Evolutionary conservation across 345 rosid genomes (phyloP).

Genomic region (Syzygium grande): DNA sequence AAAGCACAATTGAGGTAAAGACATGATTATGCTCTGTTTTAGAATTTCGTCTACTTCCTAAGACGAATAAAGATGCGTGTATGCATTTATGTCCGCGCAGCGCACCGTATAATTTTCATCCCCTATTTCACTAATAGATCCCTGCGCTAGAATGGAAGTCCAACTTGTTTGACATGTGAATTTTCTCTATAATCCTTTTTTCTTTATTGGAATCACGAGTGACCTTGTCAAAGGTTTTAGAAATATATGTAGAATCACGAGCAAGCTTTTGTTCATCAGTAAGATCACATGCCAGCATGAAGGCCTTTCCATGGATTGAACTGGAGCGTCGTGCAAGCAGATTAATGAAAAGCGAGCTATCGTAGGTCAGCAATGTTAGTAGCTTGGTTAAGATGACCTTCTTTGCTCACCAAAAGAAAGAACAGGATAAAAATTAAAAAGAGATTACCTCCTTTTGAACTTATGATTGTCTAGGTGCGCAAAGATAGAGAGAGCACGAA

Average conservation of each 20-base stretch:
- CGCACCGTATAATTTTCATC: background rate
- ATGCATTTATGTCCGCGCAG: background rate
- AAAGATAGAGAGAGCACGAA: too few species aligned
- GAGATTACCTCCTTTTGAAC: too few species aligned
- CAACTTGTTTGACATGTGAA: background rate
- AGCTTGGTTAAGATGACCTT: background rate
- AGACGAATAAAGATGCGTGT: background rate
- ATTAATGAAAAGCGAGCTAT: too few species aligned
- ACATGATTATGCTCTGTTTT: background rate
- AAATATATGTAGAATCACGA: background rate
- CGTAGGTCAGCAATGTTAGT: too few species aligned
- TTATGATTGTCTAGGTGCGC: too few species aligned
- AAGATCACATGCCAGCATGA: background rate
- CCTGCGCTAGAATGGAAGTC: background rate
- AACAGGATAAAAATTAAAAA: too few species aligned
- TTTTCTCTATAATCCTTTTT: background rate
- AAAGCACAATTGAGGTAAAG: background rate
- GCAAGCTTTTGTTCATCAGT: background rate
- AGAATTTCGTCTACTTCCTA: background rate
- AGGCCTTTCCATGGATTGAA: background rate
- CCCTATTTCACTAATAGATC: background rate
- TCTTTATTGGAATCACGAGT: background rate
- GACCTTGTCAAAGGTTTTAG: background rate
- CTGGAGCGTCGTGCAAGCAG: background rate
- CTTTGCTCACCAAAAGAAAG: too few species aligned